Percentiles rank a stretch among this genome's conserved stretches.
Conservation (phyloP, 2,329 filamentous ascomycete genomes). For the Fusarium sp. region DNA sequence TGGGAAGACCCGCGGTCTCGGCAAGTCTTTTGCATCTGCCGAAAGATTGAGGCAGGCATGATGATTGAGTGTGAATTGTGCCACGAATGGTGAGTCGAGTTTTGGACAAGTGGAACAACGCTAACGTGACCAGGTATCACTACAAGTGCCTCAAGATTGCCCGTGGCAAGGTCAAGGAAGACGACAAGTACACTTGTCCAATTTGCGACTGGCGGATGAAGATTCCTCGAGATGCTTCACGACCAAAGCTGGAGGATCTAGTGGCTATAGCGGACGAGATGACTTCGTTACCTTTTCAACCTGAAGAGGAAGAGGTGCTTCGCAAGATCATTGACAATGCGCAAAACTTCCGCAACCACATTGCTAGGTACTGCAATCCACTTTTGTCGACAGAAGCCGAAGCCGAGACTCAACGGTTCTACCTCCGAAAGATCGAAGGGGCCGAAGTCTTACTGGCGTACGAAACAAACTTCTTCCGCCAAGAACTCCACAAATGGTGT, state of each 20-base stretch:
- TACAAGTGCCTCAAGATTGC: slow-evolving; percentile 98
- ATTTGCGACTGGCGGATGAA: slow-evolving; percentile 98
- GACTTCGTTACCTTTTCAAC: slow-evolving; percentile 85
- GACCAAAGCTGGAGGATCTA: slow-evolving; percentile 94
- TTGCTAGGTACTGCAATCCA: slow-evolving; percentile 84
- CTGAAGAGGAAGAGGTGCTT: slow-evolving; percentile 91
- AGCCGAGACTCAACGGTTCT: slow-evolving; percentile 91
- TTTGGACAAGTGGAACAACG: neutral
- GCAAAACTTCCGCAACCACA: slow-evolving; percentile 84
- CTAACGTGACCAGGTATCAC: slow-evolving; percentile 77
- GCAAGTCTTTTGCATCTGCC: slow-evolving; percentile 97
- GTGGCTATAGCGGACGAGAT: slow-evolving; percentile 88
- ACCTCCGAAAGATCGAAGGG: slow-evolving; percentile 95
- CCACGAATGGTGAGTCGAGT: slow-evolving; percentile 85
- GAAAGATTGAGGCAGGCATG: slow-evolving; percentile 93
- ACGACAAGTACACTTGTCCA: slow-evolving; percentile 97
- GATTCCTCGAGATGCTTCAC: slow-evolving; percentile 94
- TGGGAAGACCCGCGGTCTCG: slow-evolving; percentile 73
- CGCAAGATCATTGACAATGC: slow-evolving; percentile 89
- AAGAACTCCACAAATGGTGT: slow-evolving; percentile 94
- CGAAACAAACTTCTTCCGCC: slow-evolving; percentile 98
- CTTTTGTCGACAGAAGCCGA: slow-evolving; percentile 86
- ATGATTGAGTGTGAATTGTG: slow-evolving; percentile 99
- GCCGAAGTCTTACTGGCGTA: slow-evolving; percentile 91
- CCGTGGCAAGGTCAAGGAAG: slow-evolving; percentile 96